These are phyloP conservation scores for Pisolithus orientalis DNA, from an alignment of 768 basidiomycete genomes.

Conservation along the genomic window DNA sequence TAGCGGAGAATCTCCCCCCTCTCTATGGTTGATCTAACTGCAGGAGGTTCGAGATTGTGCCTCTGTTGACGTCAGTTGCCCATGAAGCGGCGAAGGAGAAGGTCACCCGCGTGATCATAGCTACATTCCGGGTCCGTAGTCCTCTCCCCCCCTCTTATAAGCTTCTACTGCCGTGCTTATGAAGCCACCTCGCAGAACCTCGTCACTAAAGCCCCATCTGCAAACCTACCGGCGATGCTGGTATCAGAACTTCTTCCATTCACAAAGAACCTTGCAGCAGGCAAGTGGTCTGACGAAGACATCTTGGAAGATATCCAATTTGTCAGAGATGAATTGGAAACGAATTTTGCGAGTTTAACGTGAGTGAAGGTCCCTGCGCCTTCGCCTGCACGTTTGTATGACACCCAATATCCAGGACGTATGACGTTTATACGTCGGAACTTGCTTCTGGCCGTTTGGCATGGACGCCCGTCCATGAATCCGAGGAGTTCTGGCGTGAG, in stretches of 20 bases:
- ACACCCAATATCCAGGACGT: constrained; percentile 55
- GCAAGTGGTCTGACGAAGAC: constrained; percentile 96
- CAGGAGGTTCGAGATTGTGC: constrained; percentile 88
- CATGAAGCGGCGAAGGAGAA: constrained; percentile 95
- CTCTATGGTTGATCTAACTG: constrained; percentile 2
- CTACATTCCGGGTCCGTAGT: constrained; percentile 72
- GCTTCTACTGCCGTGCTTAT: constrained; percentile 1
- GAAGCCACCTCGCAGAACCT: constrained; percentile 57
- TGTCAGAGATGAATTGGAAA: constrained; percentile 78
- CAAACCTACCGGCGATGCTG: constrained; percentile 91
- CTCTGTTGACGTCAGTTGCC: constrained; percentile 75
- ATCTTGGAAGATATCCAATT: constrained; percentile 88
- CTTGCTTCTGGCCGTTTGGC: constrained; percentile 84
- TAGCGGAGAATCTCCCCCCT: background rate
- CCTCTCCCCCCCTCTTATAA: background rate
- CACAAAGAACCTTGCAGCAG: constrained; percentile 69
- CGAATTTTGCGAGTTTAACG: constrained; percentile 87
- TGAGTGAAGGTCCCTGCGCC: constrained; percentile 32
- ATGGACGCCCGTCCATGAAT: constrained; percentile 95
- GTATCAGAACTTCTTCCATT: constrained; percentile 84
- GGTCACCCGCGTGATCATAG: constrained; percentile 87
- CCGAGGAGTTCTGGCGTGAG: constrained; percentile 97
- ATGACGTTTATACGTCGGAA: constrained; percentile 93
- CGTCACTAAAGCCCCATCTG: constrained; percentile 77
- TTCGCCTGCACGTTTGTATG: background rate